A percentile compares a stretch with the other conserved stretches of the same genome.
Evolutionary conservation across 1,284 basidiomycete species (phyloP).

Genomic region (Cerioporus squamosus): DNA sequence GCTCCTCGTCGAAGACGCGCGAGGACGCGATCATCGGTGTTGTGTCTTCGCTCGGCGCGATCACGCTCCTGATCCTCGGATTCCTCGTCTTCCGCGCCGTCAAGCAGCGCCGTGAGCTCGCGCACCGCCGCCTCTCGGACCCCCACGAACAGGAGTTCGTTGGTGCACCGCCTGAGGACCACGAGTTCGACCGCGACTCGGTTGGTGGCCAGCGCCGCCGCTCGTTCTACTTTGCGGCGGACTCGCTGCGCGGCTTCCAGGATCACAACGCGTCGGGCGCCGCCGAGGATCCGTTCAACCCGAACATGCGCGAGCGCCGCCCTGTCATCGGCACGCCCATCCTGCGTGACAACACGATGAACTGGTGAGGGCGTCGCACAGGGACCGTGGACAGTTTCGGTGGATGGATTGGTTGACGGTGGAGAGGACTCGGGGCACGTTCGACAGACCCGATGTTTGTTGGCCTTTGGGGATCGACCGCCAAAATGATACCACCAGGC

Average conservation of each 20-base stretch:
- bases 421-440: too few relatives aligned
- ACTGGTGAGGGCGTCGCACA: conserved; percentile 32
- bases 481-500: conserved; percentile 18
- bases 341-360: conserved; percentile 38
- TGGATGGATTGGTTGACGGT: too few relatives aligned
- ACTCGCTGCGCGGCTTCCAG: conserved; percentile 66
- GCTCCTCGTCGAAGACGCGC: conserved; percentile 43
- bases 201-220: conserved; percentile 70
- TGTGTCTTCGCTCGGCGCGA: conserved; percentile 72
- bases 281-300: conserved; percentile 24
- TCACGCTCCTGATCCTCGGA: conserved; percentile 66
- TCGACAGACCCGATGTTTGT: too few relatives aligned
- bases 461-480: too few relatives aligned
- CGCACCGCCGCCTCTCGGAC: conserved; percentile 67
- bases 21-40: conserved; percentile 84
- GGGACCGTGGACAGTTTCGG: background rate
- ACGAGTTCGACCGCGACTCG: conserved; percentile 76
- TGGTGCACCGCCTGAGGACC: conserved; percentile 56
- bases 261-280: conserved; percentile 10
- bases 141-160: conserved; percentile 35
- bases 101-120: conserved; percentile 61
- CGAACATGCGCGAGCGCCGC: conserved; percentile 35
- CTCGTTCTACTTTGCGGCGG: conserved; percentile 85
- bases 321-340: conserved; percentile 35
- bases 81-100: conserved; percentile 66